Evolutionary conservation across 2,329 filamentous ascomycete genomes (phyloP), one percentile per base, ranked within the genome.

Genomic region (Emmonsiellopsis sp.): DNA sequence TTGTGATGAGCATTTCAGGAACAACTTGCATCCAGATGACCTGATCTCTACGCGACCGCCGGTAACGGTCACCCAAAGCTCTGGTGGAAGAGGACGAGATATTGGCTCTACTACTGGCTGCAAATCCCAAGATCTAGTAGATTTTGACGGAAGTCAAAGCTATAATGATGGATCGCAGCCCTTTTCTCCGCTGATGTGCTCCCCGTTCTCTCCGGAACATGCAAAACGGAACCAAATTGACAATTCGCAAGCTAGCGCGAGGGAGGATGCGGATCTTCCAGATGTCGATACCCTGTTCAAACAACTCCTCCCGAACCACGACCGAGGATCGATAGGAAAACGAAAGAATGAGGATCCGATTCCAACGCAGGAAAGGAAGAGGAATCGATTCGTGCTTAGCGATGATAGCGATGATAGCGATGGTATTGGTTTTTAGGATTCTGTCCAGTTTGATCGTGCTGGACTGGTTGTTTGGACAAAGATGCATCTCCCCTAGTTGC

Each of bases 381-480:
- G 53, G 55, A 61, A 50, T 31, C 58, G 55, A n/a, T 51, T 56
- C 34, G 56, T 65, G 31, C 49, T 64, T 51, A 63, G 64, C 56
- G 63, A 67, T 52, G 65, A 68, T 37, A 65, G 58, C 53, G 63
- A 68, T 54, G 61, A 58, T 37, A 65, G 58, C 53, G 63, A 68
- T 54, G 61, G 57, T 48, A 49, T 49, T 53, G 51, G 44, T 58
- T 52, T 57, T 33, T 52, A 49, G 53, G 44, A 46, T 49, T 49
- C 21, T 27, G 21, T 1, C 21, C 5, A 39, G 13, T 39, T 6
- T 11, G 31, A 10, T 31, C 9, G 13, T 39, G n/a, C 13, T 14
- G 36, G 14, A 13, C 9, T n/a, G 21, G 21, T 27, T 27, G n/a
- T 49, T 27, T 27, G 21, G 21, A 27, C 21, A 27, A 27, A 27